A percentile compares a stretch with the other conserved stretches of the same genome.
Evolutionary conservation across 73 alveolate species (phyloP).

Genomic region (Diophrys sp.): DNA sequence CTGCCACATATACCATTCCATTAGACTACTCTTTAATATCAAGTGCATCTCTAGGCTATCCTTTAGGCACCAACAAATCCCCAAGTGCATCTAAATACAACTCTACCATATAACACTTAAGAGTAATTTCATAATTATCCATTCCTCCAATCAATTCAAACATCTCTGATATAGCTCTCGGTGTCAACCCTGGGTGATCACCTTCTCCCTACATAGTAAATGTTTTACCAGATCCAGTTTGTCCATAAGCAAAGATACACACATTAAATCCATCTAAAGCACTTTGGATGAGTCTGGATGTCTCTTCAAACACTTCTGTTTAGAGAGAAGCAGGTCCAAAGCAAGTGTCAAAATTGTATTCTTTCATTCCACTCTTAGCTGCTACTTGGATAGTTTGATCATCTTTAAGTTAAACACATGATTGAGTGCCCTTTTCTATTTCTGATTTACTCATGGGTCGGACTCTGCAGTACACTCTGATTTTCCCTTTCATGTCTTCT

Average conservation of each 20-base stretch:
- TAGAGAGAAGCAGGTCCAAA: conserved; percentile 74
- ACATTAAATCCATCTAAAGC: conserved; percentile 97
- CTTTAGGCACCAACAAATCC: conserved; percentile 49
- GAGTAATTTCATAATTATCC: conserved; percentile 16
- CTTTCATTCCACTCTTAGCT: conserved; percentile 2
- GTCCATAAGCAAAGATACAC: conserved; percentile 98
- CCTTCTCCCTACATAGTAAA: conserved; percentile 94
- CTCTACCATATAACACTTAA: conserved; percentile 67
- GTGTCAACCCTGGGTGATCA: conserved; percentile 88
- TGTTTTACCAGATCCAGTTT: conserved; percentile 98
- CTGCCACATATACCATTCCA: conserved; percentile 37
- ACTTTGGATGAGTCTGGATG: conserved; percentile 77
- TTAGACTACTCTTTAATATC: conserved; percentile 43
- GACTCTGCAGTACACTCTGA: conserved; percentile 92
- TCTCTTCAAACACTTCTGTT: conserved; percentile 86
- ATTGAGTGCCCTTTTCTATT: conserved; percentile 15
- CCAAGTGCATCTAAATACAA: conserved; percentile 40
- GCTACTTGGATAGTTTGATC: conserved; percentile 15
- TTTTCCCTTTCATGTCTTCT: conserved; percentile 91
- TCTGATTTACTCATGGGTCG: conserved; percentile 76
- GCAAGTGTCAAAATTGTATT: conserved; percentile 69
- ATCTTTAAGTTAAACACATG: conserved; percentile 38
- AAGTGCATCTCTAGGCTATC: conserved; percentile 28
- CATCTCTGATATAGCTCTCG: conserved; percentile 85
- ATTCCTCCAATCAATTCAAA: conserved; percentile 45